Conservation (phyloP, 192 early-diverging fungal species). For the Phycomyces nitens region DNA sequence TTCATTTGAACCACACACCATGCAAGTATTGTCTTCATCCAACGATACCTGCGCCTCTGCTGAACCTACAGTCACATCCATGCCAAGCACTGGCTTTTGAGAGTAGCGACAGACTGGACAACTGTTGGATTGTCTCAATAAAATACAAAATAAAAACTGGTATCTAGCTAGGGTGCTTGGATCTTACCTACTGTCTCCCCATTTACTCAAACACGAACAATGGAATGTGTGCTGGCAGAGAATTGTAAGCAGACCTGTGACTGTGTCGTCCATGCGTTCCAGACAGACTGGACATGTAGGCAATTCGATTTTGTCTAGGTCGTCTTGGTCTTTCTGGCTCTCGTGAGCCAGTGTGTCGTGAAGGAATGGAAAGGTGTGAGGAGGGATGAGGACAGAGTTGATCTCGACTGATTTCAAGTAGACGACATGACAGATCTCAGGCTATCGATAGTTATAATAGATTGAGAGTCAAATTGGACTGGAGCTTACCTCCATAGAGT, state of each 20-base stretch:
- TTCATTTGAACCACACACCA: conserved; percentile 76
- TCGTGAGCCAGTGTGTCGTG: conserved; percentile 43
- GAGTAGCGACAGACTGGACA: conserved; percentile 93
- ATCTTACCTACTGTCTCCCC: conserved; percentile 70
- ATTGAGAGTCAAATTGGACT: too few species aligned
- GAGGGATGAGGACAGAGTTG: conserved; percentile 53
- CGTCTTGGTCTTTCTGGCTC: neutral
- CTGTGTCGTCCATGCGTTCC: conserved; percentile 87
- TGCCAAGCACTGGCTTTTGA: conserved; percentile 44
- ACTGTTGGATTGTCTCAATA: too few species aligned
- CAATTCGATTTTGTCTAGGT: conserved; percentile 52
- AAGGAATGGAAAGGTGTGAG: conserved; percentile 56
- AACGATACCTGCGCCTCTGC: conserved; percentile 12
- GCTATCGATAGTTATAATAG: too few species aligned
- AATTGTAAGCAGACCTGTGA: conserved; percentile 88
- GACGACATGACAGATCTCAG: conserved; percentile 79
- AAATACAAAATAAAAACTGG: too few species aligned
- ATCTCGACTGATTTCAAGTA: conserved; percentile 72
- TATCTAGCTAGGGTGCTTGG: too few species aligned
- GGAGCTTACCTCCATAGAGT: conserved; percentile 70
- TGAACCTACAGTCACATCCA: neutral
- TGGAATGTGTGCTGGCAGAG: conserved; percentile 96
- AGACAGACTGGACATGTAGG: conserved; percentile 97
- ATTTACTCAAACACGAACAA: conserved; percentile 85
- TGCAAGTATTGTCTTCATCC: neutral